A percentile compares a stretch with the other conserved stretches of the same genome.
Evolutionary conservation across 176 grass and related monocot species (phyloP).

Genomic region (Avena atlantica): DNA sequence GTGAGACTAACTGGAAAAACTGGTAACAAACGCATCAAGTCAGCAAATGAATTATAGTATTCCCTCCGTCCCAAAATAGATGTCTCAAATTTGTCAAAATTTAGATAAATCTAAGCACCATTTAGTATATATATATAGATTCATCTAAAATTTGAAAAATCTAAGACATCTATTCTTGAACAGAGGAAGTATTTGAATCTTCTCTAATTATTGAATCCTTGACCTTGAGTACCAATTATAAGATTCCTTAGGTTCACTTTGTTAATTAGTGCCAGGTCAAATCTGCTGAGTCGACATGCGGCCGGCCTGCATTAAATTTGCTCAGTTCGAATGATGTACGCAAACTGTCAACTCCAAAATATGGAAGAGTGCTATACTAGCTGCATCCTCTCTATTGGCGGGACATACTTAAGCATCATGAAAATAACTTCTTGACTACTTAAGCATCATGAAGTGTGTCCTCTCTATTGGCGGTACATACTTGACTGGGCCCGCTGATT

Average conservation of each 20-base stretch:
- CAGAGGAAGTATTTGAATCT: not conserved
- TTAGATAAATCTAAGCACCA: too few relatives aligned
- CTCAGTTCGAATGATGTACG: not conserved
- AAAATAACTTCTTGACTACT: not conserved
- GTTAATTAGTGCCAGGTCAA: not conserved
- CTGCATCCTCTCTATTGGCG: conserved; percentile 4
- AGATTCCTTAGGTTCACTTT: conserved; percentile 15
- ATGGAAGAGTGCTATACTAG: conserved; percentile 7
- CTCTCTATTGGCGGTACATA: too few relatives aligned
- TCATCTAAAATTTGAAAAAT: too few relatives aligned
- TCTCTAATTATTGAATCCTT: not conserved
- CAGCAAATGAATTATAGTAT: not conserved
- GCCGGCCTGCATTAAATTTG: not conserved
- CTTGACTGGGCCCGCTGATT: too few relatives aligned
- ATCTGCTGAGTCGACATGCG: not conserved
- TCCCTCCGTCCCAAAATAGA: too few relatives aligned
- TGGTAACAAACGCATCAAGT: not conserved
- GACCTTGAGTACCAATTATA: not conserved
- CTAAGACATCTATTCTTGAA: too few relatives aligned
- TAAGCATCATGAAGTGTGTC: too few relatives aligned
- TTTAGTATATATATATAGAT: too few relatives aligned
- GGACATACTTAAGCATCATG: not conserved
- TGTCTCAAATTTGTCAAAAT: too few relatives aligned
- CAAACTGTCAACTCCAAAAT: not conserved
- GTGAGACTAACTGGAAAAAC: not conserved